Evolutionary conservation across 2,329 filamentous ascomycete genomes (phyloP), one percentile per base, ranked within the genome.

Genomic region (Apiospora kogelbergensis): DNA sequence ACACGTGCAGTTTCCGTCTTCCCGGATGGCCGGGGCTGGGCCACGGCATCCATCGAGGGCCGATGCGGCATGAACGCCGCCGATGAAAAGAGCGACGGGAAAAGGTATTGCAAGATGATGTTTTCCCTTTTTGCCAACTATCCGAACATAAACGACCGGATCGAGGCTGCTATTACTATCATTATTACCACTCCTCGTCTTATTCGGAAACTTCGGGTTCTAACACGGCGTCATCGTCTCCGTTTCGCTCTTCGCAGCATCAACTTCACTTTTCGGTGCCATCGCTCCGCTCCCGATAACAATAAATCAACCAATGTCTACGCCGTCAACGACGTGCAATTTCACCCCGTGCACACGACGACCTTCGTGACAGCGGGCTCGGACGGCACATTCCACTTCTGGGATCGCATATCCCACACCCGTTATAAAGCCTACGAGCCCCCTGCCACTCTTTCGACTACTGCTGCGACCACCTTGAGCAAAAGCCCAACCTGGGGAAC

Each of bases 361-460:
- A 71, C 73, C 10, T 73, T 81, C 67, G 70, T 68, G 66, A 80
- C 80, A 1, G 78, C 72, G n/a, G 79, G 79, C 10, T 74, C 75
- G n/a, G 79, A 81, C 71, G 78, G 79, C 57, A 72, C 71, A 6
- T 78, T 76, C 75, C 78, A 82, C 75, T 86, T 88, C 79, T 89
- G 86, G 87, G 89, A 93, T 71, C 83, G 85, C 68, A 79, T 82
- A 65, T 79, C 81, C 40, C 86, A 84, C 72, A 78, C 82, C 70
- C 80, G 83, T 48, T 75, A 88, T n/a, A 84, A 83, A 78, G 85
- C 85, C 15, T 92, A 86, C 70, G 22, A 30, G 40, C 63, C 37
- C 63, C 17, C 53, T 37, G 30, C 30, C 20, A n/a, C 53, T 60
- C 7, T 6, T 9, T 7, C 33, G 40, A 13, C 40, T 57, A 2